Percentiles rank a stretch among this genome's conserved stretches.
phyloP scores from a whole-genome alignment of 768 basidiomycete species.

The Multifurca ochricompacta region DNA sequence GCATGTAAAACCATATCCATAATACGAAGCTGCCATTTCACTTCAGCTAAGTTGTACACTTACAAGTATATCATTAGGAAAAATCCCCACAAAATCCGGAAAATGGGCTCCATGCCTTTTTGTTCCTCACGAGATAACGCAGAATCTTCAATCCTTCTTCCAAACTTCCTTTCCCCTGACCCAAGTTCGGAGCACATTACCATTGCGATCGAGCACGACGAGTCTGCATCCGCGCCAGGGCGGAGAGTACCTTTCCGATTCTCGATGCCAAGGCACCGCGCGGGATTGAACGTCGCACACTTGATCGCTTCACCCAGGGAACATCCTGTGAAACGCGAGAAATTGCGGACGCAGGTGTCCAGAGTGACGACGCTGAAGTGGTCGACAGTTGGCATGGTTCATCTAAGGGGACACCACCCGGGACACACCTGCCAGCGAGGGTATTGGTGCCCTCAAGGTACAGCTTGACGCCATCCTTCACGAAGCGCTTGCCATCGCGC shows the following conservation, averaged over 20 bases:
- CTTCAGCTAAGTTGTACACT: not conserved
- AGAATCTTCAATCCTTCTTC: slow-evolving; percentile 28
- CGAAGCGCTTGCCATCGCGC: slow-evolving; percentile 74
- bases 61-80: too few species aligned
- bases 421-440: slow-evolving; percentile 70
- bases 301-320: slow-evolving; percentile 77
- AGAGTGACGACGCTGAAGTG: slow-evolving; percentile 62
- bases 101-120: too few species aligned
- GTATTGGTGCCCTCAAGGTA: slow-evolving; percentile 82
- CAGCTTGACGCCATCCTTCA: slow-evolving; percentile 74
- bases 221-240: slow-evolving; percentile 84
- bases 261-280: slow-evolving; percentile 75
- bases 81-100: not conserved
- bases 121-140: not conserved
- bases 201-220: slow-evolving; percentile 61
- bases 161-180: slow-evolving; percentile 70
- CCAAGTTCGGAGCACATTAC: slow-evolving; percentile 65
- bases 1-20: too few species aligned
- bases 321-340: slow-evolving; percentile 76
- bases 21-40: not conserved
- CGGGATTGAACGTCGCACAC: slow-evolving; percentile 81
- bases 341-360: slow-evolving; percentile 81
- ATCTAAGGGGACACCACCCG: slow-evolving; percentile 12
- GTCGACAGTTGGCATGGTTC: not conserved
- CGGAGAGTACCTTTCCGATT: slow-evolving; percentile 73